Conservation (phyloP, 2,329 filamentous ascomycete species). For the Cordyceps pruinosa region DNA sequence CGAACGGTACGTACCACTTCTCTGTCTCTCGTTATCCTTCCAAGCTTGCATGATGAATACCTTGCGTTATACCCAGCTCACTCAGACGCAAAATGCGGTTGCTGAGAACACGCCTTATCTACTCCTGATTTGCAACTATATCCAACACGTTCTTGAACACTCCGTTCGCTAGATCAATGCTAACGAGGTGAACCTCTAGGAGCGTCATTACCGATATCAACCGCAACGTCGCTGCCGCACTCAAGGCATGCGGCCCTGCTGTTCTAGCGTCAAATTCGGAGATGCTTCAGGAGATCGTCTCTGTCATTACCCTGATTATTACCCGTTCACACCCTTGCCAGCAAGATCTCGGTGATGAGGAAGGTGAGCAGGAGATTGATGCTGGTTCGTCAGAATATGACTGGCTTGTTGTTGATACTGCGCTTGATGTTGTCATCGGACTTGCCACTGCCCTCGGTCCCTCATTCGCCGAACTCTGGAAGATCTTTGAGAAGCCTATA, state of each 20-base stretch:
- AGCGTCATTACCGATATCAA: conserved; percentile 91
- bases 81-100: conserved; percentile 87
- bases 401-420: conserved; percentile 94
- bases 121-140: conserved; percentile 27
- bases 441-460: conserved; percentile 74
- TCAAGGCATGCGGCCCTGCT: conserved; percentile 85
- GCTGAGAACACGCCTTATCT: conserved; percentile 69
- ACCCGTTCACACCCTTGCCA: conserved; percentile 90
- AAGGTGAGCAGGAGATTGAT: conserved; percentile 66
- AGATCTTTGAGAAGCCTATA: conserved; percentile 89
- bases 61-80: conserved; percentile 98
- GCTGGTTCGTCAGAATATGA: conserved; percentile 88
- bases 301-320: conserved; percentile 70
- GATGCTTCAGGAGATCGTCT: conserved; percentile 68
- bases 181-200: conserved; percentile 45
- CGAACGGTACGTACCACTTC: conserved; percentile 72
- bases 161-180: conserved; percentile 21
- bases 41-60: conserved; percentile 66
- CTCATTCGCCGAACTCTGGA: conserved; percentile 83
- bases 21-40: conserved; percentile 17
- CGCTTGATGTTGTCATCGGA: conserved; percentile 81
- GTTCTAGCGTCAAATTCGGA: conserved; percentile 64
- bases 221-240: conserved; percentile 80
- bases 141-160: conserved; percentile 17
- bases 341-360: conserved; percentile 76